These are phyloP conservation scores for Podila epicladia DNA, from an alignment of 192 early-diverging fungal genomes.

Conservation along the genomic window DNA sequence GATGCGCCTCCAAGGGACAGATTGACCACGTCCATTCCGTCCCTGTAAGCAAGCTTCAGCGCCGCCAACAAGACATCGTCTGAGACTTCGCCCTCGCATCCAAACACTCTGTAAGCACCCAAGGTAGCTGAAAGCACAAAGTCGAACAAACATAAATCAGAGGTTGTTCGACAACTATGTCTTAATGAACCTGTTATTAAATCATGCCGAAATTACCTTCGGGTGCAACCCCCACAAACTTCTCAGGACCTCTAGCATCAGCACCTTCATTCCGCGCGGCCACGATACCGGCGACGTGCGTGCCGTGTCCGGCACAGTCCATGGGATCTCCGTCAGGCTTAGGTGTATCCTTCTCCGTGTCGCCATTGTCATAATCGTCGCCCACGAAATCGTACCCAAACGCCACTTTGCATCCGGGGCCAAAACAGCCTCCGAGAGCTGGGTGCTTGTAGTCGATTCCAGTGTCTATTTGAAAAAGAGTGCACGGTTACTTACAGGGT, in stretches of 20 bases:
- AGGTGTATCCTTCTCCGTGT: conserved; percentile 34
- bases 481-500: too few species aligned
- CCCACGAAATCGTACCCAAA: conserved; percentile 72
- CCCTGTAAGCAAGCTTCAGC: conserved; percentile 72
- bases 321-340: conserved; percentile 61
- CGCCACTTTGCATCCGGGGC: conserved; percentile 59
- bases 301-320: conserved; percentile 74
- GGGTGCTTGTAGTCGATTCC: conserved; percentile 69
- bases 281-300: conserved; percentile 76
- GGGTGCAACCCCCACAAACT: conserved; percentile 84
- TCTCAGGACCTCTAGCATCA: conserved; percentile 38
- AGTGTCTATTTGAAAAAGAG: conserved; percentile 12
- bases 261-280: conserved; percentile 68
- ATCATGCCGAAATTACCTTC: conserved; percentile 53
- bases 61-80: conserved; percentile 82
- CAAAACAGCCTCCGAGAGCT: conserved; percentile 67
- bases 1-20: conserved; percentile 78
- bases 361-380: conserved; percentile 43
- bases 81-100: conserved; percentile 72
- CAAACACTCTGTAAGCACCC: conserved; percentile 84
- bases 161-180: not conserved
- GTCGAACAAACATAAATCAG: too few species aligned
- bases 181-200: not conserved
- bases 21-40: conserved; percentile 85
- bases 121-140: conserved; percentile 58